A percentile compares a stretch with the other conserved stretches of the same genome.
Conservation (phyloP, 495 filamentous ascomycete species). For the Glarea lozoyensis region DNA sequence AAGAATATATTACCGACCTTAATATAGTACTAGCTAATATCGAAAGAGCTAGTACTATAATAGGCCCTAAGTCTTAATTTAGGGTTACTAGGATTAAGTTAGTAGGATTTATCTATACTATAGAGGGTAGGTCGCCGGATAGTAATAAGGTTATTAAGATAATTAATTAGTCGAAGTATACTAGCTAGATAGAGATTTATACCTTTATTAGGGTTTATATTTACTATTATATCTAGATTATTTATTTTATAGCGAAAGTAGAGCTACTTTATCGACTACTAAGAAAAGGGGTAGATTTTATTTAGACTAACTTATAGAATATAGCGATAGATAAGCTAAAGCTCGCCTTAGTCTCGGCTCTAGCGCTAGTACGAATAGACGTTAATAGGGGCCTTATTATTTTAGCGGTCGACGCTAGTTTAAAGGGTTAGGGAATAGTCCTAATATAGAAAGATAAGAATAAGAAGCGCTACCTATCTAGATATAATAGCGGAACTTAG, state of each 20-base stretch:
- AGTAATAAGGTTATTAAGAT: constrained; percentile 5
- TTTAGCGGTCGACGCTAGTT: constrained; percentile 1
- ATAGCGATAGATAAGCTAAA: background rate
- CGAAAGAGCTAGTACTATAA: background rate
- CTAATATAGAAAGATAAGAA: constrained; percentile 1
- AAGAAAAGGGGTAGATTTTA: background rate
- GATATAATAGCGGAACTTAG: constrained; percentile 1
- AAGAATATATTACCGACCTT: background rate
- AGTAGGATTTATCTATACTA: background rate
- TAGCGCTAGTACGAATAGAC: background rate
- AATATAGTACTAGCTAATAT: background rate
- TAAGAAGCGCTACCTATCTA: background rate
- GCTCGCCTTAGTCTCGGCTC: background rate
- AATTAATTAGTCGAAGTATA: background rate
- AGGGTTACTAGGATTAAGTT: background rate
- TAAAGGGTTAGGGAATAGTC: background rate
- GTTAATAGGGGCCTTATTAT: background rate
- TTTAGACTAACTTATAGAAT: background rate
- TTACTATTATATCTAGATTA: constrained; percentile 5
- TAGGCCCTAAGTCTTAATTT: constrained; percentile 1
- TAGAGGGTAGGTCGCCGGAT: background rate
- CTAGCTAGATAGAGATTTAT: background rate
- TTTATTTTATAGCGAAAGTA: background rate
- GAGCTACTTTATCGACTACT: background rate
- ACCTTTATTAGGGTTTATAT: constrained; percentile 1